Conservation (phyloP, 2,329 filamentous ascomycete species). For the Alternaria sp. region DNA sequence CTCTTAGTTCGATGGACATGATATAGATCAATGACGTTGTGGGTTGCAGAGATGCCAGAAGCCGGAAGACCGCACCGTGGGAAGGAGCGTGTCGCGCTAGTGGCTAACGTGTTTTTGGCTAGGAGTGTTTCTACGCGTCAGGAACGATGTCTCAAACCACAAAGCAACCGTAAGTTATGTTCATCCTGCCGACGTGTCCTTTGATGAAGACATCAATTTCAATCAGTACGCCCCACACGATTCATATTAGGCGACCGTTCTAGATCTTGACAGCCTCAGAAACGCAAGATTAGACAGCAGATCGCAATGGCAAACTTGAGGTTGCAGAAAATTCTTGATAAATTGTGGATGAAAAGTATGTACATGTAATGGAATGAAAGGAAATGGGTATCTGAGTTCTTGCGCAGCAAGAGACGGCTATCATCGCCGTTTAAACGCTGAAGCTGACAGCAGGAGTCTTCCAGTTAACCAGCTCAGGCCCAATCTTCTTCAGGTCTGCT, state of each 20-base stretch:
- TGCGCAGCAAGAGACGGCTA: neutral
- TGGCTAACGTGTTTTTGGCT: neutral
- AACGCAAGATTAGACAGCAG: neutral
- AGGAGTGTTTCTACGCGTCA: neutral
- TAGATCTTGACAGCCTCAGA: neutral
- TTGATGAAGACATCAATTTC: neutral
- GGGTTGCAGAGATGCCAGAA: neutral
- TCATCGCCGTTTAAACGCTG: neutral
- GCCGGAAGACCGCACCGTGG: neutral
- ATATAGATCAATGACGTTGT: neutral
- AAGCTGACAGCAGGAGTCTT: constrained; percentile 15
- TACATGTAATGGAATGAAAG: neutral
- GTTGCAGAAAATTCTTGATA: neutral
- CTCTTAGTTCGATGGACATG: neutral
- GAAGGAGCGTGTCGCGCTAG: neutral
- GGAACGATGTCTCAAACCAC: neutral
- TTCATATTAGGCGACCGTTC: neutral
- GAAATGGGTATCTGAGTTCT: neutral
- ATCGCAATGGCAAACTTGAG: neutral
- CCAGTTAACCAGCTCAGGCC: constrained; percentile 34
- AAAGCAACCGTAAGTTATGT: neutral
- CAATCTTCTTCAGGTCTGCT: constrained; percentile 41
- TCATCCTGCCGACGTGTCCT: neutral
- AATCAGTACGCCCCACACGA: neutral
- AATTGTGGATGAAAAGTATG: neutral